Conservation (phyloP, 805 yeast genomes). For the Saccharomycopsis fodiens region DNA sequence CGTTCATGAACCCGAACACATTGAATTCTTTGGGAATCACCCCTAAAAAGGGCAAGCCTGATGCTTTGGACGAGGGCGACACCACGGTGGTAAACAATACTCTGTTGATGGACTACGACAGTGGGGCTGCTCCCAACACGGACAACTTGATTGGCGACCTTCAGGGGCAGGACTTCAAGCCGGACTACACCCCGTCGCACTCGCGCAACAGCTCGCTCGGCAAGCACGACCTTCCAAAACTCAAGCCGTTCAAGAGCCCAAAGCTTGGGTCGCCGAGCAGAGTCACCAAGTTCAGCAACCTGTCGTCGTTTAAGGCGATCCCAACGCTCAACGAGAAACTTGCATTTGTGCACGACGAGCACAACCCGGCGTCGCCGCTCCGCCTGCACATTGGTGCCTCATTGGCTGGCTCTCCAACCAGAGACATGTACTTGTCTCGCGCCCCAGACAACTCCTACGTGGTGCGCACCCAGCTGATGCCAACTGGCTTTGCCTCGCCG, state of each 20-base stretch:
- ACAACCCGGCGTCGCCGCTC: background rate
- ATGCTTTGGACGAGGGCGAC: slow-evolving; percentile 20
- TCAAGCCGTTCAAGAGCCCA: slow-evolving; percentile 19
- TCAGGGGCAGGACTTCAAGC: background rate
- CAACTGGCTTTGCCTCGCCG: background rate
- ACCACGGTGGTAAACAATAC: slow-evolving; percentile 20
- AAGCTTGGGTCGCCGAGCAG: slow-evolving; percentile 16
- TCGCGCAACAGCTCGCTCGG: slow-evolving; percentile 6
- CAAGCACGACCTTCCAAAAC: slow-evolving; percentile 16
- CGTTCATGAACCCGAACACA: slow-evolving; percentile 9
- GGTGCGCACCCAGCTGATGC: slow-evolving; percentile 7
- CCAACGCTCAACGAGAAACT: slow-evolving; percentile 20
- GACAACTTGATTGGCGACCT: slow-evolving; percentile 18
- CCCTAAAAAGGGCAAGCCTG: background rate
- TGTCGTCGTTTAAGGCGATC: slow-evolving; percentile 13
- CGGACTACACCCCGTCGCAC: slow-evolving; percentile 10
- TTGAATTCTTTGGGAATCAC: slow-evolving; percentile 1
- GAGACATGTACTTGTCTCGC: slow-evolving; percentile 2
- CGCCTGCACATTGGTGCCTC: background rate
- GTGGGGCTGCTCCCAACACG: slow-evolving; percentile 9
- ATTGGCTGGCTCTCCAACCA: background rate
- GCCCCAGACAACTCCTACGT: slow-evolving; percentile 7
- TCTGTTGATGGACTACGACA: slow-evolving; percentile 16
- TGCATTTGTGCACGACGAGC: slow-evolving; percentile 15
- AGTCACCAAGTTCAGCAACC: slow-evolving; percentile 14